Evolutionary conservation across 768 basidiomycete species (phyloP).

Genomic region (Suillus weaverae): DNA sequence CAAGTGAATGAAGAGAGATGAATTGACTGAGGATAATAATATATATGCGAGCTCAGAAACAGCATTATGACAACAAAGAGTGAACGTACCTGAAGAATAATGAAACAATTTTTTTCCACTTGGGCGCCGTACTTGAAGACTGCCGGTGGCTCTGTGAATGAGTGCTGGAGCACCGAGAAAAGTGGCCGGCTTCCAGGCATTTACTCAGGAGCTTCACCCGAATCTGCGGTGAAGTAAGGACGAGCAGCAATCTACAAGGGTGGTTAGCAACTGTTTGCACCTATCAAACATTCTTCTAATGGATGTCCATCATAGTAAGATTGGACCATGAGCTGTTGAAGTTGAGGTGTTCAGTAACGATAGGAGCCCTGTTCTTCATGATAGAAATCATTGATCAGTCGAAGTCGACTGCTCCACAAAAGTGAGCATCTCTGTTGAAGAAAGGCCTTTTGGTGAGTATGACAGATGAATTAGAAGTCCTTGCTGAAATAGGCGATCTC

Average conservation of each 20-base stretch:
- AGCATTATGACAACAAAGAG: slow-evolving; percentile 14
- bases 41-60: slow-evolving; percentile 13
- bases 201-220: slow-evolving; percentile 53
- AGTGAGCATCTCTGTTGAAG: too few species aligned
- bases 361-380: too few species aligned
- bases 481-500: too few species aligned
- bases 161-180: slow-evolving; percentile 25
- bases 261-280: slow-evolving; percentile 37
- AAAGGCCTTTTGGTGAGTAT: too few species aligned
- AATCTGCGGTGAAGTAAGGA: slow-evolving; percentile 41
- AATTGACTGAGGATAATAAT: slow-evolving; percentile 1
- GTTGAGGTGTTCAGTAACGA: slow-evolving; percentile 6
- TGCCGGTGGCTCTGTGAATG: slow-evolving; percentile 12
- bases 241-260: neutral
- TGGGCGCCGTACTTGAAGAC: slow-evolving; percentile 22
- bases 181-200: slow-evolving; percentile 57
- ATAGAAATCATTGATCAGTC: too few species aligned
- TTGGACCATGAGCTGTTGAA: slow-evolving; percentile 64
- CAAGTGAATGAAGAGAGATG: slow-evolving; percentile 9
- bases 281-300: slow-evolving; percentile 68
- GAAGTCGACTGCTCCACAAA: too few species aligned
- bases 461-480: too few species aligned
- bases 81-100: slow-evolving; percentile 40
- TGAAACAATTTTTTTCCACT: slow-evolving; percentile 28
- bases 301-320: slow-evolving; percentile 78